Base-by-base conservation (phyloP, 768 basidiomycete species). In the Coprinellus aureogranulatus region DNA sequence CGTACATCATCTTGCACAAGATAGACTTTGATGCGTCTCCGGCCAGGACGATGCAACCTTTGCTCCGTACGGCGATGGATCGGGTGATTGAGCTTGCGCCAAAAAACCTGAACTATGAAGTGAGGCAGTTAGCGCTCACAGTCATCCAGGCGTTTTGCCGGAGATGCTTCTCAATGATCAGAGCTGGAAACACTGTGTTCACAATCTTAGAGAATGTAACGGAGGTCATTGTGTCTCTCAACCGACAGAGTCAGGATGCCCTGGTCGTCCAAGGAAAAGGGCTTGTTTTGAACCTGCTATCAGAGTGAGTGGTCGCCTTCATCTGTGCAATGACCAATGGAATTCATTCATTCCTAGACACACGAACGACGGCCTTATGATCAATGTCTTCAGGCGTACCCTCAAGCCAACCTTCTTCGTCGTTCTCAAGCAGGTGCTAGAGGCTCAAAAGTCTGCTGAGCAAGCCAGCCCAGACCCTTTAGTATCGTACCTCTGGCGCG, bases 1-100 rank as follows among this genome's bases (percentile, higher is more conserved):
- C 90, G 23, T 77, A 87, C 56, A 81, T 89, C 42, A 75, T 86
- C 59, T 78, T 89, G 22, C 84, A 86, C 70, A 92, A 92, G 72
- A 86, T 89, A 59, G 85, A 92, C 64, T 81, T 92, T 57, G 84
- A 84, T 46, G 79, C 77, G 51, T 68, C 63, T 20, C 68, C 78
- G 14, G 41, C 50, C 14, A 55, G 55, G 39, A 10, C 47, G 14
- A 72, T 91, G 54, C 75, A 69, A 50, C 75, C 72, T 28, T 61
- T 70, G 14, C 70, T 90, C 2, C 79, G 83, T 37, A 76, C 70
- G 50, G 84, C 87, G 0, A 74, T 88, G 14, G 66, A 76, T 28
- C 76, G 78, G 22, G 73, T 79, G 1, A 68, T 86, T 51, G 84
- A 82, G 28, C 64, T 85, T 9, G 63, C 87, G 39, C 68, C 80